A percentile compares a stretch with the other conserved stretches of the same genome.
Evolutionary conservation across 805 yeast genomes (phyloP).

Genomic region (Nakazawaea anatomiae): DNA sequence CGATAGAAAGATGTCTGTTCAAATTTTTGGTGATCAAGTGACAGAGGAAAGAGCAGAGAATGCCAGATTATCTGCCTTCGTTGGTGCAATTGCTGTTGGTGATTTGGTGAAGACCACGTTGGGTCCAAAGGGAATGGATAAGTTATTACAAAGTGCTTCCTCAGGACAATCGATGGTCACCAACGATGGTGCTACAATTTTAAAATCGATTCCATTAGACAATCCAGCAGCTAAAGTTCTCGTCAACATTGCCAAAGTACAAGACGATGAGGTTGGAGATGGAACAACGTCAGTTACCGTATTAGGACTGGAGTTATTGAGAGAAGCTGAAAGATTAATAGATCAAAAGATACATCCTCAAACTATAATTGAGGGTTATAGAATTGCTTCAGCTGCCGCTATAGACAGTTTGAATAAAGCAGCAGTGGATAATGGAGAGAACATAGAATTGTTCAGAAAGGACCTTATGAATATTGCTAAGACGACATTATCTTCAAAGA

Average conservation of each 20-base stretch:
- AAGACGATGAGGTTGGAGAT: slow-evolving; percentile 98
- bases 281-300: slow-evolving; percentile 98
- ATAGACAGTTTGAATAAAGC: slow-evolving; percentile 66
- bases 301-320: slow-evolving; percentile 79
- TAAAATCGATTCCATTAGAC: slow-evolving; percentile 89
- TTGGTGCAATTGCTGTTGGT: slow-evolving; percentile 99
- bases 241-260: slow-evolving; percentile 92
- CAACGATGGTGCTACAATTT: slow-evolving; percentile 97
- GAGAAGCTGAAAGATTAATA: slow-evolving; percentile 91
- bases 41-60: slow-evolving; percentile 97
- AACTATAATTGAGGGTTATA: slow-evolving; percentile 91
- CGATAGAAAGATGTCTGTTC: slow-evolving; percentile 51
- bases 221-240: slow-evolving; percentile 96
- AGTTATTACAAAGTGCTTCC: slow-evolving; percentile 80
- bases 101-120: slow-evolving; percentile 90
- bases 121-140: slow-evolving; percentile 99
- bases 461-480: slow-evolving; percentile 85
- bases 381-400: slow-evolving; percentile 87
- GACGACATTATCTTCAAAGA: slow-evolving; percentile 90
- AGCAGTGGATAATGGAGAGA: slow-evolving; percentile 67
- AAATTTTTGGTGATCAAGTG: slow-evolving; percentile 95
- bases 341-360: slow-evolving; percentile 96
- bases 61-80: slow-evolving; percentile 95
- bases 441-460: slow-evolving; percentile 55
- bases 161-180: slow-evolving; percentile 79